Conservation (phyloP, 1,139 yeast genomes). For the Sporopachydermia cereana region DNA sequence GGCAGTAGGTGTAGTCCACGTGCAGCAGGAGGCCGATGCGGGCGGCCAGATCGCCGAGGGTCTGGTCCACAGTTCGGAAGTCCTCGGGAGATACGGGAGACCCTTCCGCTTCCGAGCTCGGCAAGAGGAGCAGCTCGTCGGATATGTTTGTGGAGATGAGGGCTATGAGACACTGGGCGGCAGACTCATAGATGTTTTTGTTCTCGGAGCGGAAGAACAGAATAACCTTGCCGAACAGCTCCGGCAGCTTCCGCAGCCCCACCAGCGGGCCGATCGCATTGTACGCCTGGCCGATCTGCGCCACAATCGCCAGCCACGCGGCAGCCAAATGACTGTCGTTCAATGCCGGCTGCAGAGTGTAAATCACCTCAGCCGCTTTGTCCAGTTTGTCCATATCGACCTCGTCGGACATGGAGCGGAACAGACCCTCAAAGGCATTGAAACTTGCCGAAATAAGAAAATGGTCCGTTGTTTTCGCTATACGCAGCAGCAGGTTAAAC, state of each 20-base stretch:
- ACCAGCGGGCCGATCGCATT: slow-evolving; percentile 45
- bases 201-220: slow-evolving; percentile 57
- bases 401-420: slow-evolving; percentile 59
- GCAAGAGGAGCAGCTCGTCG: slow-evolving; percentile 41
- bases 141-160: slow-evolving; percentile 55
- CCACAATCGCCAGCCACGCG: slow-evolving; percentile 90
- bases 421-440: slow-evolving; percentile 75
- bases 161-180: slow-evolving; percentile 81
- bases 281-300: slow-evolving; percentile 71
- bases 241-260: slow-evolving; percentile 46
- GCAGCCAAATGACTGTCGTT: slow-evolving; percentile 83
- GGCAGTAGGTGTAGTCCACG: slow-evolving; percentile 67
- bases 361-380: slow-evolving; percentile 55
- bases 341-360: slow-evolving; percentile 69
- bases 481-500: slow-evolving; percentile 63
- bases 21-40: slow-evolving; percentile 45
- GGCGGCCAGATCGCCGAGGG: slow-evolving; percentile 40
- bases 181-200: slow-evolving; percentile 58
- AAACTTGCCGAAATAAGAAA: slow-evolving; percentile 72
- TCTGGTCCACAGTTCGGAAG: slow-evolving; percentile 46
- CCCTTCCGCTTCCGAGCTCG: slow-evolving; percentile 27
- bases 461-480: slow-evolving; percentile 78
- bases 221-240: slow-evolving; percentile 44
- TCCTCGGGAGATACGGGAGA: slow-evolving; percentile 27
- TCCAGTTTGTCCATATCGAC: slow-evolving; percentile 51